Evolutionary conservation across 352 stramenopile genomes (phyloP).

Genomic region (Globisporangium nodosum): DNA sequence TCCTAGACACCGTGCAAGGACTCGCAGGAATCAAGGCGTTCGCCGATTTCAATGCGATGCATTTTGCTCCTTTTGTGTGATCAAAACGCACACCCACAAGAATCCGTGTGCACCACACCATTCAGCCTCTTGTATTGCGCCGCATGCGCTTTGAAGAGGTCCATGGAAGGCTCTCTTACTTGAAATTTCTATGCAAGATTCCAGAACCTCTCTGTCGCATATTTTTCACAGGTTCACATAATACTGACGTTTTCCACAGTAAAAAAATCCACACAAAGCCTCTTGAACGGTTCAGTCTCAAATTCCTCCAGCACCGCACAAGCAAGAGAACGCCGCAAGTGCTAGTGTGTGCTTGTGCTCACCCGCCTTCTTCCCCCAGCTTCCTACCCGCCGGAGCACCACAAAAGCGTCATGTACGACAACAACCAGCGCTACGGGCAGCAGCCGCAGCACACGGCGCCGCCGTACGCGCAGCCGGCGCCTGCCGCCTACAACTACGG

Average conservation of each 20-base stretch:
- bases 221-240: not conserved
- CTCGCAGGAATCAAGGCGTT: not conserved
- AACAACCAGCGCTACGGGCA: conserved; percentile 15
- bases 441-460: conserved; percentile 14
- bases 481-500: conserved; percentile 9
- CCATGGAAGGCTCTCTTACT: not conserved
- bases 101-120: too few relatives aligned
- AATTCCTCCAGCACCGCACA: not conserved
- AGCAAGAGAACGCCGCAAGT: not conserved
- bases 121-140: not conserved
- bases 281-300: not conserved
- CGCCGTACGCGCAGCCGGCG: conserved; percentile 21
- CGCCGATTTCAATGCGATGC: not conserved
- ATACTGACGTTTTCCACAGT: not conserved
- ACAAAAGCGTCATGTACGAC: conserved; percentile 23
- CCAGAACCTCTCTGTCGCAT: not conserved
- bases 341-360: too few relatives aligned
- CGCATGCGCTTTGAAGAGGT: not conserved
- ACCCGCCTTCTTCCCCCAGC: not conserved
- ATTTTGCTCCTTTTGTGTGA: not conserved
- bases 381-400: too few relatives aligned
- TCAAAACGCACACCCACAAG: too few relatives aligned
- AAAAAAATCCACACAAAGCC: not conserved
- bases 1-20: too few relatives aligned
- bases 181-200: not conserved